Conservation (phyloP, 2,329 filamentous ascomycete genomes). For the Metarhizium album region DNA sequence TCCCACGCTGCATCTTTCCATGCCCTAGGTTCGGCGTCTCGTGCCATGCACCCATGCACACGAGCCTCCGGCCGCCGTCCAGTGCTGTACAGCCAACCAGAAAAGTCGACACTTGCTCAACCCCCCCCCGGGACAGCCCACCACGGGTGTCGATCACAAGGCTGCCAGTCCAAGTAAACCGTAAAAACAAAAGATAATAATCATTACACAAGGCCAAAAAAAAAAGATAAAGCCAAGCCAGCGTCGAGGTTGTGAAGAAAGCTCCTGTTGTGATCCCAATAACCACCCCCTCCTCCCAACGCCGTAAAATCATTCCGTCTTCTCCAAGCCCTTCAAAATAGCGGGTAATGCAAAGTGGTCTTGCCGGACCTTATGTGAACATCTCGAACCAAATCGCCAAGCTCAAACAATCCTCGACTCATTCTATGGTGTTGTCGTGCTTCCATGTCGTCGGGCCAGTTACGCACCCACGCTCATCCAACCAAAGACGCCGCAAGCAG, state of each 20-base stretch:
- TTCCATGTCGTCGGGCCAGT: not conserved
- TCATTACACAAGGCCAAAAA: not conserved
- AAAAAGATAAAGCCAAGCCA: not conserved
- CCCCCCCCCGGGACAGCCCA: too few species aligned
- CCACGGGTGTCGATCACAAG: too few species aligned
- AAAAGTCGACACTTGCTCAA: too few species aligned
- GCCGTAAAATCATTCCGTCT: not conserved
- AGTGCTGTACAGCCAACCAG: too few species aligned
- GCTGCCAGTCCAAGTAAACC: not conserved
- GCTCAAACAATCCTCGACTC: not conserved
- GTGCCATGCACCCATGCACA: not conserved
- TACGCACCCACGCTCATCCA: constrained; percentile 31
- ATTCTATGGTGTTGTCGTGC: too few species aligned
- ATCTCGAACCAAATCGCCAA: not conserved
- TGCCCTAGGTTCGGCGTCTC: too few species aligned
- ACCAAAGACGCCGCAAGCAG: constrained; percentile 29
- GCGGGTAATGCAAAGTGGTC: not conserved
- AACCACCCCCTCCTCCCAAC: not conserved
- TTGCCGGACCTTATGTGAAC: not conserved
- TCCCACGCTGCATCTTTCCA: too few species aligned
- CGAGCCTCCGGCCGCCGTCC: not conserved
- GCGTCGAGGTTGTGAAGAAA: constrained; percentile 12
- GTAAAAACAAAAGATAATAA: not conserved
- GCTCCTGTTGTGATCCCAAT: constrained; percentile 8
- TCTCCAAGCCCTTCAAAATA: constrained; percentile 7